Conservation (phyloP, 495 filamentous ascomycete genomes). For the Neurospora pannonica region DNA sequence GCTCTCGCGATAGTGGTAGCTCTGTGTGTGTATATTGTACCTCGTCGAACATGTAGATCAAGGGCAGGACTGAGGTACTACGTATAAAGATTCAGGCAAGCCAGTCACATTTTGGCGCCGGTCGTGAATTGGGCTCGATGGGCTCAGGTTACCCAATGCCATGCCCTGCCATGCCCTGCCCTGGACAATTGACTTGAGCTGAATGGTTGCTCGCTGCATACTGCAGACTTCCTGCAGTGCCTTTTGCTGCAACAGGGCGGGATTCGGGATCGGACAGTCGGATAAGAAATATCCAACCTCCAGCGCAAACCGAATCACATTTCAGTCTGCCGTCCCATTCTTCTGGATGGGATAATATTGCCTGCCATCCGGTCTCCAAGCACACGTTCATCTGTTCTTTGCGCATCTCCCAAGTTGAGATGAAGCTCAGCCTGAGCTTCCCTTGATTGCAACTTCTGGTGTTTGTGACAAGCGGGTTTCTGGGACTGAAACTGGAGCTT, state of each 20-base stretch:
- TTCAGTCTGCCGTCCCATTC: not conserved
- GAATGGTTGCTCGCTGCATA: not conserved
- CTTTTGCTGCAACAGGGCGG: not conserved
- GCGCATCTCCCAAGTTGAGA: not conserved
- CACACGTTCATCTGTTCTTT: not conserved
- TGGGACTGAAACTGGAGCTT: not conserved
- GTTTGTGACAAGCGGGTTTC: not conserved
- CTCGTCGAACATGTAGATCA: not conserved
- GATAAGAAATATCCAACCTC: not conserved
- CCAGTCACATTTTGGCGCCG: not conserved
- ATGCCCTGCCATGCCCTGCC: not conserved
- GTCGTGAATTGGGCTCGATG: not conserved
- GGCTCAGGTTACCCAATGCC: not conserved
- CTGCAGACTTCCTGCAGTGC: not conserved
- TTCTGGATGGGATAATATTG: not conserved
- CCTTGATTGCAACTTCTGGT: not conserved
- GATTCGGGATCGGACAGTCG: not conserved
- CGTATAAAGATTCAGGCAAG: not conserved
- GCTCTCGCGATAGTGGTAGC: not conserved
- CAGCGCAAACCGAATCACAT: not conserved
- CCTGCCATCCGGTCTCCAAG: not conserved
- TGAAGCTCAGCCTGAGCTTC: not conserved
- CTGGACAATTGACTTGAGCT: not conserved
- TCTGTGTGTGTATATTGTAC: not conserved
- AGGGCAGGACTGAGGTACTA: not conserved